Percentiles rank a stretch among this genome's conserved stretches.
Evolutionary conservation across 805 yeast species (phyloP).

Genomic region (Ogataea siamensis): DNA sequence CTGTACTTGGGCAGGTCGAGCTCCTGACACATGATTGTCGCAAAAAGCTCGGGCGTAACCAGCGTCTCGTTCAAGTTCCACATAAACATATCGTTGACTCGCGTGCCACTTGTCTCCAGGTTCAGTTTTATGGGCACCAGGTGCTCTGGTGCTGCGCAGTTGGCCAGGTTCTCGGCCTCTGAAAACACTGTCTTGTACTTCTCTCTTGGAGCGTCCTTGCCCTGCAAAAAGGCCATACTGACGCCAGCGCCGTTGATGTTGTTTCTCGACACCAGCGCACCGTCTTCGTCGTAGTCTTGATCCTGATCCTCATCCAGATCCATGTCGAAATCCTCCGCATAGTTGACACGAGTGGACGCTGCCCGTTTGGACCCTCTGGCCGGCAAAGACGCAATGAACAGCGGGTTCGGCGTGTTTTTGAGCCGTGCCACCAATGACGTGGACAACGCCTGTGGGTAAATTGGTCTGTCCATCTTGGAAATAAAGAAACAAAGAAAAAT

Average conservation of each 20-base stretch:
- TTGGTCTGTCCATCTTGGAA: conserved; percentile 28
- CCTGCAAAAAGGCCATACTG: conserved; percentile 34
- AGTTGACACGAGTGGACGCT: conserved; percentile 63
- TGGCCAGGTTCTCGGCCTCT: conserved; percentile 34
- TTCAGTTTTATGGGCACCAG: conserved; percentile 67
- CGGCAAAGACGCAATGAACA: conserved; percentile 70
- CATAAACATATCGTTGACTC: conserved; percentile 63
- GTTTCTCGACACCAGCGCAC: conserved; percentile 44
- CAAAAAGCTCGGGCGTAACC: conserved; percentile 71
- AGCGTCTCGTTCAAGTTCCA: conserved; percentile 70
- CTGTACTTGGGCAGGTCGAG: conserved; percentile 71
- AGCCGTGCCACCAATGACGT: conserved; percentile 74
- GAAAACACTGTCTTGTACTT: conserved; percentile 33
- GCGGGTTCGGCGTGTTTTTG: conserved; percentile 68
- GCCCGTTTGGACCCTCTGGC: conserved; percentile 74
- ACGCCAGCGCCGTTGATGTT: conserved; percentile 14
- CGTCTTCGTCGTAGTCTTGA: conserved; percentile 48
- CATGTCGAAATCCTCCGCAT: conserved; percentile 74
- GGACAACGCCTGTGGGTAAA: conserved; percentile 73
- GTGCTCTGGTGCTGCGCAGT: conserved; percentile 39
- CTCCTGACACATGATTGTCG: conserved; percentile 75
- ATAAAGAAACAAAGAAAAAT: conserved; percentile 4
- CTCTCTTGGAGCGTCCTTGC: conserved; percentile 42
- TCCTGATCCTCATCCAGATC: conserved; percentile 37
- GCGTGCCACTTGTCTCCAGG: conserved; percentile 54